Evolutionary conservation across 148 eudicot genomes (phyloP).

Genomic region (Persicaria tinctoria): DNA sequence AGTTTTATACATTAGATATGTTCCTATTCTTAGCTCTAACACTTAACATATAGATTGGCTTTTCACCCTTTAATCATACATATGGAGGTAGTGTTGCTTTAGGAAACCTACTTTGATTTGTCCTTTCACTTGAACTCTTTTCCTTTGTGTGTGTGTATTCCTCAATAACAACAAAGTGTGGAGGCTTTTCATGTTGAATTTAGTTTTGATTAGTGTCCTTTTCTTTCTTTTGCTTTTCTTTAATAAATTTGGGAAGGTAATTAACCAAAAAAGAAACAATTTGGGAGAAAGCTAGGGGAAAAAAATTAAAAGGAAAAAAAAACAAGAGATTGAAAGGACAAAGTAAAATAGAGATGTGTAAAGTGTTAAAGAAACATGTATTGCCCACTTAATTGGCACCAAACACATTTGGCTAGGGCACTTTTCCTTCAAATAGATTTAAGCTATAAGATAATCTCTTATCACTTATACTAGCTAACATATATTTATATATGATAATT

Average conservation of each 20-base stretch:
- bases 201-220: neutral
- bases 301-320: neutral
- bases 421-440: neutral
- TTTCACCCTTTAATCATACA: neutral
- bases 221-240: neutral
- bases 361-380: slow-evolving; percentile 1
- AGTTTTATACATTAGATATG: neutral
- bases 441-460: too few species aligned
- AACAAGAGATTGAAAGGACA: slow-evolving; percentile 3
- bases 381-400: neutral
- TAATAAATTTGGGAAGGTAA: neutral
- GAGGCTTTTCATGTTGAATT: neutral
- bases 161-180: slow-evolving; percentile 4
- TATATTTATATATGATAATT: too few species aligned
- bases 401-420: neutral
- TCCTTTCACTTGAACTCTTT: neutral
- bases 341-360: neutral
- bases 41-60: neutral
- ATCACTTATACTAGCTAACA: too few species aligned
- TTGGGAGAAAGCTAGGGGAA: neutral
- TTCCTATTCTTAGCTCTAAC: neutral
- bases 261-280: neutral
- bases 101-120: slow-evolving; percentile 12
- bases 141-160: neutral
- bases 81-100: neutral